Conservation (phyloP, 192 early-diverging fungal genomes). For the Pilobolus umbonatus region DNA sequence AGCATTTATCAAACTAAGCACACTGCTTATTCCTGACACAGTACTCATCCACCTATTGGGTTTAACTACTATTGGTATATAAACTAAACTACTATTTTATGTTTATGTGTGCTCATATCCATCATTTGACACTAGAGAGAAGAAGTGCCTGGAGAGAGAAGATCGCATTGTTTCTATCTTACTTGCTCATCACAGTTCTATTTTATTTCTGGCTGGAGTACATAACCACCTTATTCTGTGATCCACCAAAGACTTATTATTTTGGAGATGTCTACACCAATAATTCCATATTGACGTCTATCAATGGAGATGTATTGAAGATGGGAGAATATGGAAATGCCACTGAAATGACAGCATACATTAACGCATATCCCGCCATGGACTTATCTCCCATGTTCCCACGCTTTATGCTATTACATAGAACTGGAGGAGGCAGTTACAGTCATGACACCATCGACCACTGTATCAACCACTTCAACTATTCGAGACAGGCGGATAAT, state of each 20-base stretch:
- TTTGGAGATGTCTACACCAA: conserved; percentile 7
- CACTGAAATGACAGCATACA: conserved; percentile 17
- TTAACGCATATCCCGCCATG: conserved; percentile 21
- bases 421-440: not conserved
- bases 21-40: conserved; percentile 8
- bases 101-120: not conserved
- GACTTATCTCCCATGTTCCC: conserved; percentile 37
- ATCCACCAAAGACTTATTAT: conserved; percentile 21
- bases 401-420: conserved; percentile 23
- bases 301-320: conserved; percentile 31
- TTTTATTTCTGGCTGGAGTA: conserved; percentile 35
- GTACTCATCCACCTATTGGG: not conserved
- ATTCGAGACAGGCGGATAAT: conserved; percentile 18
- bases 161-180: conserved; percentile 19
- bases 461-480: conserved; percentile 24
- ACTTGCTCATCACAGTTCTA: conserved; percentile 13
- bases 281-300: conserved; percentile 7
- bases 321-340: conserved; percentile 5
- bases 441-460: conserved; percentile 20
- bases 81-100: not conserved
- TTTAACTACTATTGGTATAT: conserved; percentile 1
- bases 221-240: conserved; percentile 29
- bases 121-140: conserved; percentile 9
- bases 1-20: conserved; percentile 11
- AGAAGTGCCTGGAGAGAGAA: conserved; percentile 35